These are phyloP conservation scores for Pseudogymnoascus sp. DNA, from an alignment of 2,329 filamentous ascomycete genomes.

Conservation along the genomic window DNA sequence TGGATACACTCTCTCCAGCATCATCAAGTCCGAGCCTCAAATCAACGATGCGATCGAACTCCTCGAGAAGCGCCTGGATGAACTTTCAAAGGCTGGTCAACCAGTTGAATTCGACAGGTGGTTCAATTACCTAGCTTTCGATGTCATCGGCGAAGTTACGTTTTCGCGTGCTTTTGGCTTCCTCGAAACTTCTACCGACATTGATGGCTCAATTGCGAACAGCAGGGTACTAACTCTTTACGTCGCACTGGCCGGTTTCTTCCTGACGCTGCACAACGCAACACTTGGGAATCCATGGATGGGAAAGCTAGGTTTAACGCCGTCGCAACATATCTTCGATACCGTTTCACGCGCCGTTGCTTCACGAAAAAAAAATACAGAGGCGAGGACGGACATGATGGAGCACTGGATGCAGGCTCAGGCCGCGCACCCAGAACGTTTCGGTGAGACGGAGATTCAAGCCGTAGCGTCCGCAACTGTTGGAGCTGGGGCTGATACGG, in stretches of 20 bases:
- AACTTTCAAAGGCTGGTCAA: conserved; percentile 12
- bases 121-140: conserved; percentile 23
- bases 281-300: conserved; percentile 33
- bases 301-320: conserved; percentile 29
- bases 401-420: conserved; percentile 30
- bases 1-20: conserved; percentile 27
- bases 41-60: conserved; percentile 26
- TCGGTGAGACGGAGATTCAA: conserved; percentile 30
- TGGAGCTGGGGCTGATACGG: conserved; percentile 33
- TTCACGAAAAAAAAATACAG: conserved; percentile 27
- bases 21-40: conserved; percentile 23
- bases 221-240: conserved; percentile 26
- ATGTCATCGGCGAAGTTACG: conserved; percentile 24
- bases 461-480: conserved; percentile 29
- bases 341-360: conserved; percentile 29
- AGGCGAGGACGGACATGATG: conserved; percentile 30
- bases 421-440: conserved; percentile 28
- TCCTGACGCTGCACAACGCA: conserved; percentile 29
- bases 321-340: conserved; percentile 33
- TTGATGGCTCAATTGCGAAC: conserved; percentile 32
- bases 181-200: conserved; percentile 24
- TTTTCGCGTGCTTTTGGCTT: conserved; percentile 24
- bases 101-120: conserved; percentile 20
- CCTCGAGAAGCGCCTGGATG: conserved; percentile 25
- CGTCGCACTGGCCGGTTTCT: conserved; percentile 29